Evolutionary conservation across 768 basidiomycete species (phyloP).

Genomic region (Porpolomopsis calyptriformis): DNA sequence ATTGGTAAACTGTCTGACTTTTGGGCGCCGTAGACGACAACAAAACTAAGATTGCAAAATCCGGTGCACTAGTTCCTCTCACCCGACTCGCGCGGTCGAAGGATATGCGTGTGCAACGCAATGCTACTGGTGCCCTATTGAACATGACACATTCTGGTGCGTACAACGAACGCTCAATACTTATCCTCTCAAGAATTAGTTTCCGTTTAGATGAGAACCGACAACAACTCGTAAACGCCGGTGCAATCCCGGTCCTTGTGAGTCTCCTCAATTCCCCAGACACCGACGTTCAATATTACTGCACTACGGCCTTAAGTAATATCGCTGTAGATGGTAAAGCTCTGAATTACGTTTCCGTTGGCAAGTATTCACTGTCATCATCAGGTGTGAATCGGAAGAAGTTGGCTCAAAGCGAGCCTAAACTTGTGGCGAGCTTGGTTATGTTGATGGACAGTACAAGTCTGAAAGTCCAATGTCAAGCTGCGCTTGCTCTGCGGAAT

Average conservation of each 20-base stretch:
- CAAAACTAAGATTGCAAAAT: constrained; percentile 99
- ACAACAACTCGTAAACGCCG: constrained; percentile 96
- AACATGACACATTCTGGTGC: constrained; percentile 99
- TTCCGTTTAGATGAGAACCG: constrained; percentile 77
- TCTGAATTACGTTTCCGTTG: background rate
- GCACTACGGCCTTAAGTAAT: constrained; percentile 95
- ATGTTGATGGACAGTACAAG: constrained; percentile 95
- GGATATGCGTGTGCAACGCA: constrained; percentile 98
- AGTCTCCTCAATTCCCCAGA: constrained; percentile 89
- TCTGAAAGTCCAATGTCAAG: constrained; percentile 97
- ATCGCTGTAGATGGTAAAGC: constrained; percentile 87
- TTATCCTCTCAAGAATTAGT: background rate
- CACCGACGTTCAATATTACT: constrained; percentile 99
- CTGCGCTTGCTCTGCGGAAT: constrained; percentile 90
- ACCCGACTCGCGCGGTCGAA: constrained; percentile 94
- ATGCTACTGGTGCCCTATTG: constrained; percentile 92
- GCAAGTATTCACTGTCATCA: background rate
- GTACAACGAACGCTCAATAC: constrained; percentile 13
- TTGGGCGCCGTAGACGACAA: constrained; percentile 67
- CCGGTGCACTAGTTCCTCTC: constrained; percentile 93
- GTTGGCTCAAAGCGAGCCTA: constrained; percentile 87
- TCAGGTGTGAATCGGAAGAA: constrained; percentile 84
- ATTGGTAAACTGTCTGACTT: background rate
- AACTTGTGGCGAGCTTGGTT: constrained; percentile 87
- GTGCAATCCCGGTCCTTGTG: constrained; percentile 95